phyloP scores from a whole-genome alignment of 192 early-diverging fungal species.

The Coemansia sp. region DNA sequence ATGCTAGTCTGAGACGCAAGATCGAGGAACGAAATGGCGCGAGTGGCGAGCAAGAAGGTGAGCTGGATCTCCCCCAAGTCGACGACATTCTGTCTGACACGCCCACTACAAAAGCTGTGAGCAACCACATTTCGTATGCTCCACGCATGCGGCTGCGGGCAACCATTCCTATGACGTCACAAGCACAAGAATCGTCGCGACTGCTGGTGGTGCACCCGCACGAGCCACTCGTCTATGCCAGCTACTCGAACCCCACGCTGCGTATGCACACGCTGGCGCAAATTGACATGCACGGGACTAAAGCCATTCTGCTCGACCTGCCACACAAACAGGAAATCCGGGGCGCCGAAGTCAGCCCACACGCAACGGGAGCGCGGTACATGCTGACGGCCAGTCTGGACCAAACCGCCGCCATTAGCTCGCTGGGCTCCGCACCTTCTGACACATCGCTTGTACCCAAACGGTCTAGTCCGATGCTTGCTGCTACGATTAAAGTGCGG shows the following conservation, averaged over 20 bases:
- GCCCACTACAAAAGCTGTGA: no score
- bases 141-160: constrained; percentile 21
- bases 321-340: constrained; percentile 31
- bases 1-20: constrained; percentile 1
- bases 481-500: constrained; percentile 3
- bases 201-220: constrained; percentile 24
- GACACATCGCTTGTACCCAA: neutral
- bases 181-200: constrained; percentile 11
- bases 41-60: neutral
- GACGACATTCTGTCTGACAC: no score
- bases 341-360: constrained; percentile 35
- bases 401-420: constrained; percentile 23
- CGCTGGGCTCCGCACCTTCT: constrained; percentile 8
- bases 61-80: no score
- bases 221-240: constrained; percentile 25
- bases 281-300: constrained; percentile 14
- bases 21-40: neutral
- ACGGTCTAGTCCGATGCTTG: constrained; percentile 13
- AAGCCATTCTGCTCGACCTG: constrained; percentile 9
- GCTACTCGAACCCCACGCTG: constrained; percentile 3
- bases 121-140: neutral
- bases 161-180: constrained; percentile 9
- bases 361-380: constrained; percentile 12
- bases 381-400: constrained; percentile 48
- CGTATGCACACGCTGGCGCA: constrained; percentile 22